Evolutionary conservation across 805 yeast species (phyloP).

Genomic region (Lipomyces orientalis): DNA sequence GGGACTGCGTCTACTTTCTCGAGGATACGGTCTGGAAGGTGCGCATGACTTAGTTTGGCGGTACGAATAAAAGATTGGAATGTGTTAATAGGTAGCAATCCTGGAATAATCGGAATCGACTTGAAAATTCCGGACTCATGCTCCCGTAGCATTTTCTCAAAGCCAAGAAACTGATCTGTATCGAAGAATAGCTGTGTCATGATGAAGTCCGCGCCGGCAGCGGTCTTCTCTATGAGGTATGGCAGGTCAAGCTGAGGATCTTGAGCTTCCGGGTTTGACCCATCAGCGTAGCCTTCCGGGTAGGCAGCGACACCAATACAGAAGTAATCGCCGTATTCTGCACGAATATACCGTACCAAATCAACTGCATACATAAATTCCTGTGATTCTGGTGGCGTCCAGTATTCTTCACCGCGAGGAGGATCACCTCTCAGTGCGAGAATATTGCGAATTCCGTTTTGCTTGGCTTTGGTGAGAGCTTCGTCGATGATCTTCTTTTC

Average conservation of each 20-base stretch:
- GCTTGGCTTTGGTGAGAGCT: conserved; percentile 73
- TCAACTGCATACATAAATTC: conserved; percentile 83
- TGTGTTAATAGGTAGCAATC: conserved; percentile 89
- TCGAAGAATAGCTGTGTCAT: conserved; percentile 92
- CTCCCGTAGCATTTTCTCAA: conserved; percentile 53
- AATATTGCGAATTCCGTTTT: conserved; percentile 82
- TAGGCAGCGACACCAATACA: conserved; percentile 97
- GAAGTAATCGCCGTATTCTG: conserved; percentile 76
- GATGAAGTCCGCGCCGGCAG: conserved; percentile 94
- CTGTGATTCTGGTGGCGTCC: conserved; percentile 50
- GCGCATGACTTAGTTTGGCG: conserved; percentile 85
- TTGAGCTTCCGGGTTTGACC: conserved; percentile 58
- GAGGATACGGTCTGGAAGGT: conserved; percentile 66
- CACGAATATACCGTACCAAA: conserved; percentile 77
- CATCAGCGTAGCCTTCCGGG: conserved; percentile 97
- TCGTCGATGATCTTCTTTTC: conserved; percentile 75
- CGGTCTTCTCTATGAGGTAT: conserved; percentile 77
- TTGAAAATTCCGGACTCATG: conserved; percentile 47
- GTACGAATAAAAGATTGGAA: conserved; percentile 83
- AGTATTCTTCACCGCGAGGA: conserved; percentile 74
- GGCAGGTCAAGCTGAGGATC: conserved; percentile 74
- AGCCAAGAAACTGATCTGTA: conserved; percentile 72
- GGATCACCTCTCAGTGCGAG: conserved; percentile 96
- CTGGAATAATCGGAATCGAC: conserved; percentile 74
- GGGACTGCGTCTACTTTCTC: conserved; percentile 61